Evolutionary conservation across 78 protist genomes (phyloP), one percentile per base, ranked within the genome.

Genomic region (Dictyostelium capitatum): DNA sequence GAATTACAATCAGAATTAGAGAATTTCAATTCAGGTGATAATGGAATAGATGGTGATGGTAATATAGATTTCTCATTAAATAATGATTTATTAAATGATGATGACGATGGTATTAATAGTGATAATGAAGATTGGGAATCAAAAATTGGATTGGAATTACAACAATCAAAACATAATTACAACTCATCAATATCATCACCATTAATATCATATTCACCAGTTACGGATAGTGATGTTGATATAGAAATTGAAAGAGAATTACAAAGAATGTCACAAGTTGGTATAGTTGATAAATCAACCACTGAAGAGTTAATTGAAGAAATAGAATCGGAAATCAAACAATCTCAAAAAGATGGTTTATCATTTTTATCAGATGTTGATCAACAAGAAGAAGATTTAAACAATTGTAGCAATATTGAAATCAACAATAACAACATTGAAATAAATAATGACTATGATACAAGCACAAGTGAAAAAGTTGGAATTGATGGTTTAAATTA

Each of bases 1-100:
- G 91, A 83, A 56, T 72, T 83, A 25, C 59, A 70, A 19, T 32
- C 47, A 4, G 92, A 84, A 28, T 59, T 84, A 17, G 83, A 84
- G 14, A 79, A 65, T 57, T 67, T 47, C 28, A 41, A 46, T 10
- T n/a, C n/a, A 6, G 50, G 19, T 50, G 25, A 20, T 48, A 65
- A 65, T 65, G 43, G 43, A 37, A 25, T 46, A 19, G 51, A 51
- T 69, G 82, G 73, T 32, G 62, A 81, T 32, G 28, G 50, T 43
- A 57, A 56, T 41, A 41, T 82, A 2, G 82, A 72, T 48, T 28
- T 84, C 9, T 67, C 79, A 12, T 41, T 67, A 64, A 57, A 84
- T 12, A 70, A 54, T 15, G 59, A 65, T 30, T 70, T 80, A 57
- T 28, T 82, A 25, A 80, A 84, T 73, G 90, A 70, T 53, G 30